A percentile compares a stretch with the other conserved stretches of the same genome.
These are phyloP conservation scores for Naganishia liquefaciens DNA, from an alignment of 1,284 basidiomycete species.

Conservation along the genomic window DNA sequence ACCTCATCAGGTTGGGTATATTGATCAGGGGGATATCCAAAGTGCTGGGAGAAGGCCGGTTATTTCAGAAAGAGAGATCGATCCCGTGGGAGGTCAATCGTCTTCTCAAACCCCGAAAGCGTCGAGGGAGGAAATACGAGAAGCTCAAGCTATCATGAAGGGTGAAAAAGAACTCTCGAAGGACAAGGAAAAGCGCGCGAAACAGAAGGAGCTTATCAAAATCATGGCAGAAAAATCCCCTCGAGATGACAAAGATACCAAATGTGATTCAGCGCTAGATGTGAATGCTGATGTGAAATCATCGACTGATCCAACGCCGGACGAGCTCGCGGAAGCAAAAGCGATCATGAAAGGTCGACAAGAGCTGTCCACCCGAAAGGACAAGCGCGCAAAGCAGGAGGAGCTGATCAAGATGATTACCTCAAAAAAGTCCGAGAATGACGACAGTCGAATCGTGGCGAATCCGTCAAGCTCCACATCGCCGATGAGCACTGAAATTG, in stretches of 20 bases:
- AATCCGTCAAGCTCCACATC: background rate
- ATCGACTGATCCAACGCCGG: background rate
- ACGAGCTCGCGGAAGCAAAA: constrained; percentile 8
- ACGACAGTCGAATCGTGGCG: background rate
- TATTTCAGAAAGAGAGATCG: background rate
- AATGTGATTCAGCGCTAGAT: background rate
- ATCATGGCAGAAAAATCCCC: background rate
- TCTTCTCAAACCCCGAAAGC: background rate
- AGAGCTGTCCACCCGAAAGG: constrained; percentile 9
- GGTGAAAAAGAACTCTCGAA: constrained; percentile 16
- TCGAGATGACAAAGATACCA: background rate
- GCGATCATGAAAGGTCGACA: constrained; percentile 17
- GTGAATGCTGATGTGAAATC: background rate
- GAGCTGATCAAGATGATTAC: constrained; percentile 11
- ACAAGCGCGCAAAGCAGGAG: constrained; percentile 3
- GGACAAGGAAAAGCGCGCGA: constrained; percentile 10
- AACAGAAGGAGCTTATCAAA: constrained; percentile 17
- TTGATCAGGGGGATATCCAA: constrained; percentile 2
- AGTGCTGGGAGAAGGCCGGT: background rate
- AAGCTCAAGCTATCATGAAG: constrained; percentile 19
- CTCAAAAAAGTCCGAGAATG: background rate
- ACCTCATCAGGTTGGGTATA: constrained; percentile 26
- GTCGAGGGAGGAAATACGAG: background rate
- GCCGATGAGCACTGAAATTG: background rate
- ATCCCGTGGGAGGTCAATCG: too few relatives aligned